phyloP scores from a whole-genome alignment of 164 flowering plant genomes.

The Echeveria elegans region DNA sequence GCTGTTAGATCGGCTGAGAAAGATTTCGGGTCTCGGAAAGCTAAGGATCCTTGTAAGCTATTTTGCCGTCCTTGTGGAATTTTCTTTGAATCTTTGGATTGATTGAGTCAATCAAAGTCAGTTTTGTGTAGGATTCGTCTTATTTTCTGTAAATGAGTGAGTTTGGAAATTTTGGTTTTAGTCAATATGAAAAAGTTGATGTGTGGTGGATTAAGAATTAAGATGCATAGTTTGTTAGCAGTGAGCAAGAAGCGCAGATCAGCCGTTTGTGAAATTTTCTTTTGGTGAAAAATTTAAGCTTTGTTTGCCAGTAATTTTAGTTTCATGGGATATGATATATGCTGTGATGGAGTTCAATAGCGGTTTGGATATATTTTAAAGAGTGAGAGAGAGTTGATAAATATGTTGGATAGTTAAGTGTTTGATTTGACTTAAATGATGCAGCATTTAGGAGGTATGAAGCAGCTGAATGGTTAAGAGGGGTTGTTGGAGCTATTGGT shows the following conservation, averaged over 20 bases:
- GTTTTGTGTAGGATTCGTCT: neutral
- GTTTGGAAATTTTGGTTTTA: neutral
- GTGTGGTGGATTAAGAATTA: neutral
- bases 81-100: neutral
- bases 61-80: neutral
- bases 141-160: neutral
- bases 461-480: slow-evolving; percentile 44
- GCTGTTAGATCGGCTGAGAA: slow-evolving; percentile 28
- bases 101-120: neutral
- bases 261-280: neutral
- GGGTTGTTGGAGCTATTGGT: slow-evolving; percentile 30
- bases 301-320: neutral
- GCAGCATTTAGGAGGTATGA: slow-evolving; percentile 40
- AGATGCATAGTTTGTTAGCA: neutral
- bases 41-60: slow-evolving; percentile 60
- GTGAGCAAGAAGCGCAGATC: neutral
- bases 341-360: too few species aligned
- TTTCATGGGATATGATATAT: neutral
- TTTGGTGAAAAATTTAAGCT: too few species aligned
- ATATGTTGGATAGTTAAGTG: neutral
- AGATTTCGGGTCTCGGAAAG: slow-evolving; percentile 47
- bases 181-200: neutral
- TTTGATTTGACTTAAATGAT: neutral
- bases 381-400: too few species aligned
- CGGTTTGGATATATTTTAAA: too few species aligned